Base-by-base conservation (phyloP, 2,329 filamentous ascomycete genomes). In the Achaetomium macrosporum region DNA sequence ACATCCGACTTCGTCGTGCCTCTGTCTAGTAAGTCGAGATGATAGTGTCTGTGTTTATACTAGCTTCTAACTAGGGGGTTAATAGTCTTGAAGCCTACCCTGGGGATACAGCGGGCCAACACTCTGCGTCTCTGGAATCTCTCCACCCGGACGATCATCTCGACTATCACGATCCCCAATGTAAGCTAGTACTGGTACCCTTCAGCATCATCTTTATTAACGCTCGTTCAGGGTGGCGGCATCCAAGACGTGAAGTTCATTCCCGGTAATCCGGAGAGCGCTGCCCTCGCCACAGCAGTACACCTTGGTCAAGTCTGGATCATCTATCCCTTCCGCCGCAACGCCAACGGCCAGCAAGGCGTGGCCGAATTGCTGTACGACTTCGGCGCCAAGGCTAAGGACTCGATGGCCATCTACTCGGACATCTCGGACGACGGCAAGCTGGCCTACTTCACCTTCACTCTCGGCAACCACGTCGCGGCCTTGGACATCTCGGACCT, bases 171-270 rank as follows among this genome's bases (percentile, higher is more conserved):
- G 12, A 83, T 85, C 53, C 81, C 81, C 19, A 63, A 80, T 46
- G 49, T 51, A 11, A 51, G 49, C 36, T n/a, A n/a, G 30, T 30
- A 15, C n/a, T 19, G 8, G 12, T 19, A 11, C n/a, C 16, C 15
- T 19, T 41, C 5, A 16, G n/a, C n/a, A n/a, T n/a, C n/a, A n/a
- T n/a, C n/a, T n/a, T n/a, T n/a, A n/a, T n/a, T n/a, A n/a, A n/a
- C n/a, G n/a, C 12, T 15, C 12, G 12, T 39, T 6, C 19, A 51
- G 49, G 78, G 79, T 35, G 72, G 73, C 39, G 81, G 81, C 55
- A 83, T 84, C 47, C 80, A 84, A 61, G 81, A 84, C 57, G 77
- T 84, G 62, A 84, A 84, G 65, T 83, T 83, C 68, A 84, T 84
- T 56, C 81, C 81, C 1, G 76, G 77, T 9, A 79, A 84, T 70